Conservation (phyloP, 345 rosid species). For the Populus pruinosa region DNA sequence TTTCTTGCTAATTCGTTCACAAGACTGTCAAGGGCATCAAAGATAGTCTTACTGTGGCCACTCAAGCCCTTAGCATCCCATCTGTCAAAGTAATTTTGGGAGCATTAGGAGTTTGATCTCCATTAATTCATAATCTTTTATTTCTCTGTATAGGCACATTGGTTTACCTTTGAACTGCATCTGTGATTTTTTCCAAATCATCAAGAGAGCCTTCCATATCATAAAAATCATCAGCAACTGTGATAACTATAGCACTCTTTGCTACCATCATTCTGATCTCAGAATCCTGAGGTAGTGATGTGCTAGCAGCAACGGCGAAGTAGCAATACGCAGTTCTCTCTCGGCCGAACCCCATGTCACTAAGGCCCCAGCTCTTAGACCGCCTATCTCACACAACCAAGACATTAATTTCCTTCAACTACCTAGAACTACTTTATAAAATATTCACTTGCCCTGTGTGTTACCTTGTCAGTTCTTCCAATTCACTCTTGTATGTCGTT, state of each 20-base stretch:
- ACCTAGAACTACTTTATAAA: too few species aligned
- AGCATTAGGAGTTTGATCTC: neutral
- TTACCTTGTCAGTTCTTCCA: slow-evolving; percentile 48
- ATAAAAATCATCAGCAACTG: slow-evolving; percentile 64
- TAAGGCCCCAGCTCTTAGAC: slow-evolving; percentile 44
- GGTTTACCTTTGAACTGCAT: slow-evolving; percentile 48
- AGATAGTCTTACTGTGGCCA: slow-evolving; percentile 47
- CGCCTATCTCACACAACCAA: slow-evolving; percentile 36
- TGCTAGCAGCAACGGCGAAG: slow-evolving; percentile 40
- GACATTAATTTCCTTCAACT: neutral
- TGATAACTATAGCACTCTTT: slow-evolving; percentile 46
- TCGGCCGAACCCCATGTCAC: slow-evolving; percentile 57
- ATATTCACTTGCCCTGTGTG: too few species aligned
- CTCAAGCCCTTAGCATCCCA: slow-evolving; percentile 51
- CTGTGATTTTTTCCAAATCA: slow-evolving; percentile 43
- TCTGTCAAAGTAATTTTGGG: slow-evolving; percentile 21
- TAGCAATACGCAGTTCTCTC: slow-evolving; percentile 61
- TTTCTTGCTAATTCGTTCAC: slow-evolving; percentile 31
- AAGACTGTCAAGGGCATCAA: slow-evolving; percentile 45
- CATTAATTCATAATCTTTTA: neutral
- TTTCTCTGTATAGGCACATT: neutral
- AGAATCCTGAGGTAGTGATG: slow-evolving; percentile 40
- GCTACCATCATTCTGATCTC: slow-evolving; percentile 31
- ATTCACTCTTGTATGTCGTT: slow-evolving; percentile 40
- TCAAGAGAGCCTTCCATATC: slow-evolving; percentile 51